These are phyloP conservation scores for Bocquillonia castaneifolia DNA, from an alignment of 441 rosid species.

Conservation along the genomic window DNA sequence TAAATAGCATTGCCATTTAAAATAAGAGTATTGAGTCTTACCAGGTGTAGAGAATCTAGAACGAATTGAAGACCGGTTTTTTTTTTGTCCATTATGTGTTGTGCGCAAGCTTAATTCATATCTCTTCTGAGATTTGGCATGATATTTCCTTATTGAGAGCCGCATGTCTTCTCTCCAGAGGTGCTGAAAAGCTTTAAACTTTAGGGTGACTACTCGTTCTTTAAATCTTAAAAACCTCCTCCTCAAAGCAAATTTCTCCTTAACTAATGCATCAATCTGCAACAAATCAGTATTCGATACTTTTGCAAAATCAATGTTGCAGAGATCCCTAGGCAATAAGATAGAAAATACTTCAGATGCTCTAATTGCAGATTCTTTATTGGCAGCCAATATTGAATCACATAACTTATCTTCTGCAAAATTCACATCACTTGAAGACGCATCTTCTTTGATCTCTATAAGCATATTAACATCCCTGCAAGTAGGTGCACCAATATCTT, in stretches of 20 bases:
- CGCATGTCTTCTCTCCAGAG: conserved; percentile 85
- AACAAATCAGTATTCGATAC: conserved; percentile 23
- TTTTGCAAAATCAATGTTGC: conserved; percentile 32
- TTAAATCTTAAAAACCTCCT: conserved; percentile 49
- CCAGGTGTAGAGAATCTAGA: conserved; percentile 66
- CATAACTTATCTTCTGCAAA: conserved; percentile 34
- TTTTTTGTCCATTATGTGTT: conserved; percentile 45
- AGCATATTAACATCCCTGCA: conserved; percentile 27
- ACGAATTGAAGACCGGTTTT: conserved; percentile 60
- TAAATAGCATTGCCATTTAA: background rate
- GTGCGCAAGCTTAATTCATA: conserved; percentile 49
- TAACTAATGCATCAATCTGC: conserved; percentile 37
- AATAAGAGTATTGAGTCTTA: conserved; percentile 24
- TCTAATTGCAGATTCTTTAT: conserved; percentile 57
- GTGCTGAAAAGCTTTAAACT: conserved; percentile 70
- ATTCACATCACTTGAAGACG: conserved; percentile 21
- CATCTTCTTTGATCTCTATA: conserved; percentile 21
- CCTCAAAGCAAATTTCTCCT: conserved; percentile 46
- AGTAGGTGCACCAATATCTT: conserved; percentile 24
- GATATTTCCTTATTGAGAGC: conserved; percentile 48
- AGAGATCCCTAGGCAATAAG: conserved; percentile 44
- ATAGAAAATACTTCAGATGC: conserved; percentile 53
- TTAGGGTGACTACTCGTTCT: conserved; percentile 74
- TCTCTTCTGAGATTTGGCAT: conserved; percentile 66
- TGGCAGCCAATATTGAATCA: conserved; percentile 45